These are phyloP conservation scores for Umbelopsis sp. DNA, from an alignment of 371 early-diverging fungal genomes.

Conservation along the genomic window DNA sequence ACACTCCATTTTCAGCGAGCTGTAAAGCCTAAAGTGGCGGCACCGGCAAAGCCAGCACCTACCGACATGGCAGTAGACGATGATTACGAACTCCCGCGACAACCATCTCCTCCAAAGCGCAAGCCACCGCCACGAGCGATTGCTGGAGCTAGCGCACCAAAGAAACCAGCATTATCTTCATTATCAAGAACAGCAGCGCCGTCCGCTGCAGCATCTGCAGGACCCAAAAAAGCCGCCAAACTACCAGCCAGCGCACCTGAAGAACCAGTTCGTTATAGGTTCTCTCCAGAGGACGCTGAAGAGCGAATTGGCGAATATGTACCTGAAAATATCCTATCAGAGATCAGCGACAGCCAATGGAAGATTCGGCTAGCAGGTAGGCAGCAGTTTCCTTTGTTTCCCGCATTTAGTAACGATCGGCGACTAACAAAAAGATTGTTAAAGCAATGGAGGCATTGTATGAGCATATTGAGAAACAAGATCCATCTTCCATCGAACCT, in stretches of 20 bases:
- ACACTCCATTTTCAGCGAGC: slow-evolving; percentile 24
- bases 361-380: slow-evolving; percentile 80
- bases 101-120: slow-evolving; percentile 60
- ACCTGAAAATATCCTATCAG: slow-evolving; percentile 59
- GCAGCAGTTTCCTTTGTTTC: neutral
- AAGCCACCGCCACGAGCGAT: slow-evolving; percentile 58
- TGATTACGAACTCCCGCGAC: slow-evolving; percentile 18
- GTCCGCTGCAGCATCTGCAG: slow-evolving; percentile 43
- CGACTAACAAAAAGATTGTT: neutral
- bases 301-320: slow-evolving; percentile 67
- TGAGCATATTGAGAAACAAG: slow-evolving; percentile 58
- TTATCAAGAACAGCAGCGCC: slow-evolving; percentile 41
- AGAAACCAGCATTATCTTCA: slow-evolving; percentile 53
- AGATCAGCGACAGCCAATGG: slow-evolving; percentile 80
- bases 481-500: slow-evolving; percentile 63
- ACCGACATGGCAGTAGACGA: slow-evolving; percentile 5
- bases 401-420: neutral
- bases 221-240: slow-evolving; percentile 52
- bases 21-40: slow-evolving; percentile 20
- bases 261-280: slow-evolving; percentile 71
- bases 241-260: slow-evolving; percentile 50
- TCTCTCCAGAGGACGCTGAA: slow-evolving; percentile 68
- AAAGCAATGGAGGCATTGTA: slow-evolving; percentile 76
- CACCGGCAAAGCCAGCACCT: slow-evolving; percentile 21
- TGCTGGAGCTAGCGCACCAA: slow-evolving; percentile 47